These are phyloP conservation scores for Termitomyces sp. DNA, from an alignment of 768 basidiomycete species.

Conservation along the genomic window DNA sequence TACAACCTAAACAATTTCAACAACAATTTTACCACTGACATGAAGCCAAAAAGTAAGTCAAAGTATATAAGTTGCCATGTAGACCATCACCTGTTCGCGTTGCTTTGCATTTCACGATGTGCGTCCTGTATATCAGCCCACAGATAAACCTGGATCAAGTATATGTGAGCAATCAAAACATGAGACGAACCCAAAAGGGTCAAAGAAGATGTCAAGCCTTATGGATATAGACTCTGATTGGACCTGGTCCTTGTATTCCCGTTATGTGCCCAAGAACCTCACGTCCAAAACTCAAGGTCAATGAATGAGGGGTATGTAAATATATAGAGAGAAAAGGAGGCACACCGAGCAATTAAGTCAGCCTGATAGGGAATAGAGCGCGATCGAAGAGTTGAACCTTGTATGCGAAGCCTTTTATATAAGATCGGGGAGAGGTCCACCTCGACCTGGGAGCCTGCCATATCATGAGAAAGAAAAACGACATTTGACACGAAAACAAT, in stretches of 20 bases:
- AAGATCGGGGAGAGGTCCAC: constrained; percentile 66
- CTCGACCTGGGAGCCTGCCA: constrained; percentile 48
- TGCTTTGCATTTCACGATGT: constrained; percentile 80
- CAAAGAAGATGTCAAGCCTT: constrained; percentile 40
- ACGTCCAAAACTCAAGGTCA: constrained; percentile 42
- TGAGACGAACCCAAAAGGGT: constrained; percentile 3
- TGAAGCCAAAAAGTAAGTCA: background rate
- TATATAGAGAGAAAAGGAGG: background rate
- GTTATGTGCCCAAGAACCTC: constrained; percentile 59
- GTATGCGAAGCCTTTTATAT: constrained; percentile 81
- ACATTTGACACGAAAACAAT: background rate
- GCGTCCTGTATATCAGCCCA: constrained; percentile 80
- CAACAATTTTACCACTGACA: constrained; percentile 44
- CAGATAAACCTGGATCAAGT: constrained; percentile 59
- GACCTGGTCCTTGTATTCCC: constrained; percentile 50
- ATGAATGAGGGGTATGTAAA: background rate
- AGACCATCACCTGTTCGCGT: constrained; percentile 43
- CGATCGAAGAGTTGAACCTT: constrained; percentile 84
- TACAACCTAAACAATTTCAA: constrained; percentile 30
- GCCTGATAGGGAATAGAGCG: constrained; percentile 75
- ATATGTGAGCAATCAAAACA: background rate
- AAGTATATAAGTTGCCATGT: background rate
- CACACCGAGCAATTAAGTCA: constrained; percentile 59
- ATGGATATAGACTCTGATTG: constrained; percentile 73
- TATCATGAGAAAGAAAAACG: background rate